Base-by-base conservation (phyloP, 768 basidiomycete genomes). In the Suillus placidus region DNA sequence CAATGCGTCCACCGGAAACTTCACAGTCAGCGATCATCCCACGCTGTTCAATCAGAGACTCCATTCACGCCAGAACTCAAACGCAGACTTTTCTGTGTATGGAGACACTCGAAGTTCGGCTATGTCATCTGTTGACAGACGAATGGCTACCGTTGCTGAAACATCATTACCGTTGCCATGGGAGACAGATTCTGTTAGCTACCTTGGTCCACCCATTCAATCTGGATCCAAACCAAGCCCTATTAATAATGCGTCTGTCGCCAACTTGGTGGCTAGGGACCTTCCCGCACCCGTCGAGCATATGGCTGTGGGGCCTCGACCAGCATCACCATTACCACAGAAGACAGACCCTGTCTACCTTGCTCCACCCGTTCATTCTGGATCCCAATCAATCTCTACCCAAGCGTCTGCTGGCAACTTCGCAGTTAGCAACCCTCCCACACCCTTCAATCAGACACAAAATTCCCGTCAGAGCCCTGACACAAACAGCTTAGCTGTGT, bases 131-230 rank as follows among this genome's bases (percentile, higher is more conserved):
- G 75, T 78, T 43, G 76, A 78, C 40, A 82, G 81, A 52, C 80
- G 83, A 38, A 89, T 89, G 73, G 86, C 85, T 8, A 23, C 13
- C 13, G 13, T 49, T 13, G 0, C 47, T 49, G 40, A 58, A n/a
- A 34, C 54, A 16, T 32, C 30, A 4, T 52, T 60, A 23, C 23
- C 56, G 38, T 38, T 18, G 16, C 7, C 56, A 54, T 16, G 32
- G 30, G 30, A 54, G 52, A 54, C 52, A 10, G 16, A 9, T 10
- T 8, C 16, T 23, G n/a, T 1, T 7, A 49, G 13, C 34, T n/a
- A 56, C n/a, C 62, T 64, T n/a, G 34, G 13, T 56, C 55, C n/a
- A n/a, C 52, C 71, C 3, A 16, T 23, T 23, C 35, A 30, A 23
- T n/a, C 37, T 37, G 32, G 54, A 43, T 20, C 32, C 55, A 18